Conservation (phyloP, 2,329 filamentous ascomycete species). For the Cladosporium phlei region DNA sequence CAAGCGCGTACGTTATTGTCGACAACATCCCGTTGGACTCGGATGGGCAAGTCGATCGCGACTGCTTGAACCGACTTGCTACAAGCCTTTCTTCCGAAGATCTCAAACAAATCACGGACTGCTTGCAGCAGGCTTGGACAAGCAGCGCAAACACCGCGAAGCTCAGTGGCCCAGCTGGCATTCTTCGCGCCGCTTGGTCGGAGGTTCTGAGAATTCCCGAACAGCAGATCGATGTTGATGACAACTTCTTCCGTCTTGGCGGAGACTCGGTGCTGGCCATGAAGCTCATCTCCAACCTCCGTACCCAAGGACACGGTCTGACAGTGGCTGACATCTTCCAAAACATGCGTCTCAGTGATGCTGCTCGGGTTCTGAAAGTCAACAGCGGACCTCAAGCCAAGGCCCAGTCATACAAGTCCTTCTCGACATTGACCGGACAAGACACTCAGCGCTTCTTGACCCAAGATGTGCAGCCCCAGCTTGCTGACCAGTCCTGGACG, state of each 20-base stretch:
- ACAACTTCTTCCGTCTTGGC: conserved; percentile 58
- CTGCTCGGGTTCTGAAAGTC: conserved; percentile 49
- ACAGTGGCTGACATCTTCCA: conserved; percentile 42
- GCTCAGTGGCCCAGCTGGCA: conserved; percentile 34
- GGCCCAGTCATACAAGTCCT: conserved; percentile 39
- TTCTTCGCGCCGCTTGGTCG: conserved; percentile 44
- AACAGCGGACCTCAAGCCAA: conserved; percentile 21
- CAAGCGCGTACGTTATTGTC: conserved; percentile 41
- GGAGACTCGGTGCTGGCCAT: conserved; percentile 59
- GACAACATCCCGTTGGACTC: conserved; percentile 32
- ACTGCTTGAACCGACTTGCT: conserved; percentile 30
- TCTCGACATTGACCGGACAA: conserved; percentile 44
- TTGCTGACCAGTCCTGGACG: conserved; percentile 37
- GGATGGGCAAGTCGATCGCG: conserved; percentile 31
- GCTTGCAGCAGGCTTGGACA: conserved; percentile 32
- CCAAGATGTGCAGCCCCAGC: conserved; percentile 47
- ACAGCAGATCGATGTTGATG: conserved; percentile 48
- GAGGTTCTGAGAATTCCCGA: conserved; percentile 42
- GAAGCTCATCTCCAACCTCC: conserved; percentile 49
- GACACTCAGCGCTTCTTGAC: conserved; percentile 44
- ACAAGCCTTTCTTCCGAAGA: conserved; percentile 22
- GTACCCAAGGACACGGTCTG: conserved; percentile 33
- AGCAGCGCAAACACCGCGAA: conserved; percentile 26
- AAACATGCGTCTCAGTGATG: conserved; percentile 38
- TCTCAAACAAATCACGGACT: conserved; percentile 23